Percentiles rank a stretch among this genome's conserved stretches.
These are phyloP conservation scores for Diospyros kaki DNA, from an alignment of 148 eudicot genomes.

Conservation along the genomic window DNA sequence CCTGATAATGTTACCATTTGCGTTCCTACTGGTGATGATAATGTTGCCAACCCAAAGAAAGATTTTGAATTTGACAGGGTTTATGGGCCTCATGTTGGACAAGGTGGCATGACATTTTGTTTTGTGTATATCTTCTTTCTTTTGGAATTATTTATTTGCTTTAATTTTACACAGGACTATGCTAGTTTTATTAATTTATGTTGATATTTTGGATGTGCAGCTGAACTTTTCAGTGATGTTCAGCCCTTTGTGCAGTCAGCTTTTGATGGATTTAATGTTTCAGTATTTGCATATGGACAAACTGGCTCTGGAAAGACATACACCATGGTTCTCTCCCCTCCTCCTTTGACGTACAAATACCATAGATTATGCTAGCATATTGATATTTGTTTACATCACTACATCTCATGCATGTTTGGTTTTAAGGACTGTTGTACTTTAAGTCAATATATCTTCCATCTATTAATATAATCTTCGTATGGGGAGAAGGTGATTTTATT, in stretches of 20 bases:
- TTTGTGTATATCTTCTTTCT: neutral
- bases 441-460: neutral
- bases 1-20: constrained; percentile 87
- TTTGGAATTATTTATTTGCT: neutral
- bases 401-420: neutral
- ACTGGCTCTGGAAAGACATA: constrained; percentile 82
- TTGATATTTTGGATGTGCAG: constrained; percentile 41
- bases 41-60: constrained; percentile 60
- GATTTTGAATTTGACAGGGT: constrained; percentile 97
- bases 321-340: constrained; percentile 62
- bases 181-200: constrained; percentile 2
- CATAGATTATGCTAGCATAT: too few species aligned
- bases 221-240: constrained; percentile 86
- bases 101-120: constrained; percentile 44
- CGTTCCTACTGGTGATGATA: constrained; percentile 62
- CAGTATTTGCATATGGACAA: constrained; percentile 91
- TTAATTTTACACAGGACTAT: too few species aligned
- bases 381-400: neutral
- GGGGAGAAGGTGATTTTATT: neutral
- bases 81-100: constrained; percentile 97
- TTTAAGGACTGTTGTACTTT: neutral
- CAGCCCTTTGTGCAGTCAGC: constrained; percentile 99
- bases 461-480: neutral
- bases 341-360: neutral
- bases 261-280: constrained; percentile 93